phyloP scores from a whole-genome alignment of 257 asterid species.

The Fraxinus anomala region DNA sequence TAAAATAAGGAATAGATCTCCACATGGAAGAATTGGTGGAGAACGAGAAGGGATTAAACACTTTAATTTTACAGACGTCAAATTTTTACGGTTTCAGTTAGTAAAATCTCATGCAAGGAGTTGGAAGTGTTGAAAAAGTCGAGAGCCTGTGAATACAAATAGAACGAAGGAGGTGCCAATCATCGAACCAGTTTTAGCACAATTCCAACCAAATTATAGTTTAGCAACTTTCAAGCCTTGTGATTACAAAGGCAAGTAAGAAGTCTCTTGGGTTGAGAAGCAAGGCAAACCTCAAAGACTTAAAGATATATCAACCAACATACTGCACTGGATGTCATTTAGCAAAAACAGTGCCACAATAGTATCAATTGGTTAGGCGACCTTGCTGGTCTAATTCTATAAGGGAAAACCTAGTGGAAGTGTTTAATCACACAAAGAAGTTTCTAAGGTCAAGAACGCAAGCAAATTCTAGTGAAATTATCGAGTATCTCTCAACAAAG shows the following conservation, averaged over 20 bases:
- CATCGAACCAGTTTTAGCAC: background rate
- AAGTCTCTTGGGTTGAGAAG: conserved; percentile 12
- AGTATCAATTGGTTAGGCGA: background rate
- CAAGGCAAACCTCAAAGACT: background rate
- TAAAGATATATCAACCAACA: background rate
- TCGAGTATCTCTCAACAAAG: conserved; percentile 9
- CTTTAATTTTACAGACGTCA: background rate
- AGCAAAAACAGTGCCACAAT: background rate
- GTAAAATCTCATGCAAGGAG: background rate
- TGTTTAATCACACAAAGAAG: background rate
- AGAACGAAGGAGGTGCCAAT: background rate
- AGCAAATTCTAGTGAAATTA: background rate
- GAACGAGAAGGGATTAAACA: conserved; percentile 9
- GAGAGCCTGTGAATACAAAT: background rate
- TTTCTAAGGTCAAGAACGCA: conserved; percentile 1
- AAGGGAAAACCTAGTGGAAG: conserved; percentile 13
- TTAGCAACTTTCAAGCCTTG: conserved; percentile 15
- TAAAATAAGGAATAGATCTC: background rate
- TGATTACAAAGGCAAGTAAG: background rate
- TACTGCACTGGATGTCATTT: background rate
- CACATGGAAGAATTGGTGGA: background rate
- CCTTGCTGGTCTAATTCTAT: background rate
- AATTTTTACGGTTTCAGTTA: background rate
- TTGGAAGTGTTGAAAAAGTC: background rate
- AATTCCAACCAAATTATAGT: conserved; percentile 8